Evolutionary conservation across 495 filamentous ascomycete species (phyloP), one percentile per base, ranked within the genome.

Genomic region (Hypoxylon lienhwacheense): DNA sequence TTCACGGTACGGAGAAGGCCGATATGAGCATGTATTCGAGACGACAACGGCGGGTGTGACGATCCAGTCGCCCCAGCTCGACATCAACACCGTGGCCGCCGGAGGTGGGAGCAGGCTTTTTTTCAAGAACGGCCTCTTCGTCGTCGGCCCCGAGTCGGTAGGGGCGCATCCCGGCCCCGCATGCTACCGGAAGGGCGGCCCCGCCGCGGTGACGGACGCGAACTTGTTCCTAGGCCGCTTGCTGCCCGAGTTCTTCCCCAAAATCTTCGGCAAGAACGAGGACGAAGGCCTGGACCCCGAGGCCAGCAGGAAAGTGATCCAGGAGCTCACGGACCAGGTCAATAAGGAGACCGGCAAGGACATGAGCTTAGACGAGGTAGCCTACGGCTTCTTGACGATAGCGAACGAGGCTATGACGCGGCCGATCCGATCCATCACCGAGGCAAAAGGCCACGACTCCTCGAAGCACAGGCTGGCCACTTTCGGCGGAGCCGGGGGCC

Each of bases 11-110:
- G 93, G 92, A 29, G 76, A 80, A 33, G 92, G 93, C 7, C 80
- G 92, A 39, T 90, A 96, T 65, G 93, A 97, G 49, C 93, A 98
- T 67, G 93, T 97, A 0, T 97, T 98, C 54, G 93, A 96, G 65
- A 97, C 93, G 1, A 97, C 92, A 0, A 95, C 95, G 0, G 93
- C 93, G 1, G 93, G 93, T 17, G 90, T 98, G 4, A 90, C 91
- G 0, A 95, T 97, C 25, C 93, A 97, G 61, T 91, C 86, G 0
- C 93, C 93, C 0, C 93, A 97, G 62, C 81, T 98, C 0, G 93
- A 98, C 71, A 97, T 98, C 71, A 97, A 97, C 69, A 98, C 93
- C 0, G 73, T 77, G 15, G 74, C 74, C 24, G 72, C 74, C 7
- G 73, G 73, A 3, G 73, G 71, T 41, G 71, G 73, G 7, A 70